Evolutionary conservation across 768 basidiomycete genomes (phyloP).

Genomic region (Macrolepiota albuminosa): DNA sequence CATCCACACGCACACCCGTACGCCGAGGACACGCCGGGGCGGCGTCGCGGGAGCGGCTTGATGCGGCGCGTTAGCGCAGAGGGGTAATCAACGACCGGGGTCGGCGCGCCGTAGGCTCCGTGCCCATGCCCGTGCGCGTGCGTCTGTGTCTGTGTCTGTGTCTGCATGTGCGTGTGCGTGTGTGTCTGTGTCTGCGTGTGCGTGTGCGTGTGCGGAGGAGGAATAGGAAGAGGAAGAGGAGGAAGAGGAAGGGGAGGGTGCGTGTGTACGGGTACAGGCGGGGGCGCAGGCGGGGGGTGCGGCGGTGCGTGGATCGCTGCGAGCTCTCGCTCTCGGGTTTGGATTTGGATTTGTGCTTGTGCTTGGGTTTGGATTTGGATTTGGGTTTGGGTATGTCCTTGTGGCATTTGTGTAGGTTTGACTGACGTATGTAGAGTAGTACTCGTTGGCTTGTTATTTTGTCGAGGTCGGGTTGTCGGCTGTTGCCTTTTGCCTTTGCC

Average conservation of each 20-base stretch:
- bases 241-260: background rate
- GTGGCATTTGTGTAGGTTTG: no score
- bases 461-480: no score
- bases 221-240: background rate
- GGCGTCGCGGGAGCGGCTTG: constrained; percentile 70
- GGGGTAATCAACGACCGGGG: no score
- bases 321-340: background rate
- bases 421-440: no score
- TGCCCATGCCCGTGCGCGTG: background rate
- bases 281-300: background rate
- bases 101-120: no score
- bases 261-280: background rate
- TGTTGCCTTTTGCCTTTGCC: no score
- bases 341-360: background rate
- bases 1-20: background rate
- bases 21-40: constrained; percentile 14
- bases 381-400: no score
- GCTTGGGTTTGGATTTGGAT: no score
- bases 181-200: background rate
- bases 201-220: background rate
- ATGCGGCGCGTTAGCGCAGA: constrained; percentile 23
- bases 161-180: constrained; percentile 23
- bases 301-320: background rate
- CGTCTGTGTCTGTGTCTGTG: no score
- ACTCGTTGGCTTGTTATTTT: no score